Evolutionary conservation across 1,284 basidiomycete genomes (phyloP).

Genomic region (Ganoderma lucidum): DNA sequence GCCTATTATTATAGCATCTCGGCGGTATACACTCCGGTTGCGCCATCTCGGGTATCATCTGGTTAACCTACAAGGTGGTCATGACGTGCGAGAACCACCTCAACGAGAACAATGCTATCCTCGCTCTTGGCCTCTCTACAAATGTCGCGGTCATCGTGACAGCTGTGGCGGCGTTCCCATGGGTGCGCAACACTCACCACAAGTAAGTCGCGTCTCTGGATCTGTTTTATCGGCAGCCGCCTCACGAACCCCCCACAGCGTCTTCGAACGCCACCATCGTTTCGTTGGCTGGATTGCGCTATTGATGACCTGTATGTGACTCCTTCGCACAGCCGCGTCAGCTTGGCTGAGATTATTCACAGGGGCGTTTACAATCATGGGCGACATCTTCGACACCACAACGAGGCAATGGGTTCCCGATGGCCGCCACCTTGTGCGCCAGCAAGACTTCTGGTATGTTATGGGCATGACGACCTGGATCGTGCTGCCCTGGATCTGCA

Average conservation of each 20-base stretch:
- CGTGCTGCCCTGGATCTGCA: slow-evolving; percentile 77
- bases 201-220: slow-evolving; percentile 56
- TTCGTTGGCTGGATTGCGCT: slow-evolving; percentile 78
- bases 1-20: slow-evolving; percentile 57
- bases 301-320: slow-evolving; percentile 59
- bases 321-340: slow-evolving; percentile 16
- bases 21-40: slow-evolving; percentile 82
- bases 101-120: slow-evolving; percentile 59
- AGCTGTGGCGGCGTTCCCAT: slow-evolving; percentile 70
- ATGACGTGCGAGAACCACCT: slow-evolving; percentile 57
- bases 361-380: slow-evolving; percentile 74
- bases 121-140: slow-evolving; percentile 66
- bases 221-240: slow-evolving; percentile 16
- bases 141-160: slow-evolving; percentile 61
- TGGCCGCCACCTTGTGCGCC: slow-evolving; percentile 61
- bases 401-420: slow-evolving; percentile 63
- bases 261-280: slow-evolving; percentile 79
- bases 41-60: slow-evolving; percentile 68
- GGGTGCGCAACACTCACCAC: slow-evolving; percentile 79
- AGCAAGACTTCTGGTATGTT: slow-evolving; percentile 80
- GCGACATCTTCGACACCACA: slow-evolving; percentile 62
- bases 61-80: slow-evolving; percentile 70
- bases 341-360: slow-evolving; percentile 14
- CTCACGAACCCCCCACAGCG: slow-evolving; percentile 46
- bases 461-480: slow-evolving; percentile 80